phyloP scores from a whole-genome alignment of 306 rosid species.

The Acacia melanoxylon region DNA sequence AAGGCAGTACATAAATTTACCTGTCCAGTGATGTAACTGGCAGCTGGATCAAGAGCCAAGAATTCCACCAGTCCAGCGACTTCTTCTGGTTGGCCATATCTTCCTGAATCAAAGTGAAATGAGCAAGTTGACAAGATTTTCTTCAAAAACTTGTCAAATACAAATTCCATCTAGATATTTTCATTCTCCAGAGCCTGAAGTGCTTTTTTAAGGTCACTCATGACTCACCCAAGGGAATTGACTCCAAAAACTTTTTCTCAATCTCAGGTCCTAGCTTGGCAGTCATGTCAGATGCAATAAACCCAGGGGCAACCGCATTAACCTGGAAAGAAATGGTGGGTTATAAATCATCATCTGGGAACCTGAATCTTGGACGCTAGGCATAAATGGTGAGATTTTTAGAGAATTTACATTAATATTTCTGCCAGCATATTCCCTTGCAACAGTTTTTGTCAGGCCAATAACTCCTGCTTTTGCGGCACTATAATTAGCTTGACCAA shows the following conservation, averaged over 20 bases:
- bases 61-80: slow-evolving; percentile 91
- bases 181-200: not conserved
- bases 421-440: slow-evolving; percentile 86
- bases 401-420: slow-evolving; percentile 54
- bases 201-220: slow-evolving; percentile 12
- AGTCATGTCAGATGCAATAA: slow-evolving; percentile 87
- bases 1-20: slow-evolving; percentile 30
- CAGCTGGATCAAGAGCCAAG: slow-evolving; percentile 81
- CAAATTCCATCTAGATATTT: not conserved
- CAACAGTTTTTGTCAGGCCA: slow-evolving; percentile 82
- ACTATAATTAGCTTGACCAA: slow-evolving; percentile 90
- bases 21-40: slow-evolving; percentile 89
- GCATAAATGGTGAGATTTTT: slow-evolving; percentile 1
- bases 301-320: slow-evolving; percentile 90
- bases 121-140: not conserved
- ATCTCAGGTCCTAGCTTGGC: slow-evolving; percentile 69
- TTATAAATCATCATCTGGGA: not conserved
- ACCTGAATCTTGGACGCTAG: not conserved
- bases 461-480: slow-evolving; percentile 95
- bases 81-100: slow-evolving; percentile 86
- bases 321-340: slow-evolving; percentile 46
- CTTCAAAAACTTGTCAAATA: not conserved
- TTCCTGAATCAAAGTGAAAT: slow-evolving; percentile 50
- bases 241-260: slow-evolving; percentile 60
- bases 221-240: slow-evolving; percentile 65